Conservation (phyloP, 768 basidiomycete genomes). For the Calvatia gigantea region DNA sequence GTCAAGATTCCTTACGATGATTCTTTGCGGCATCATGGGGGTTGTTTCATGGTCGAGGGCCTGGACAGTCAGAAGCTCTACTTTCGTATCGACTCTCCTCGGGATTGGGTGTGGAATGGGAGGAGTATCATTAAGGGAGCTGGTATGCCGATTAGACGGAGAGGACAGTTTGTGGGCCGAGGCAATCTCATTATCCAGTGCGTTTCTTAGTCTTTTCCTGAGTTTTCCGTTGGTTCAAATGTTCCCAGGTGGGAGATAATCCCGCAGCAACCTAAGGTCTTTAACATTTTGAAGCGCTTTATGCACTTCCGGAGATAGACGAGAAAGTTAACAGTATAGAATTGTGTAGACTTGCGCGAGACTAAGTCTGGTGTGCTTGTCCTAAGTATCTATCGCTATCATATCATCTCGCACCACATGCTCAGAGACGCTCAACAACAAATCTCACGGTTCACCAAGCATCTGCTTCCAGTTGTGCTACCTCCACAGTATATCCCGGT, state of each 20-base stretch:
- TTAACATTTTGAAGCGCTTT: conserved; percentile 28
- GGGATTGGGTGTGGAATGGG: conserved; percentile 47
- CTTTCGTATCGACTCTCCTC: conserved; percentile 50
- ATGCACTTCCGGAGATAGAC: conserved; percentile 16
- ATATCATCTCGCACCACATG: too few species aligned
- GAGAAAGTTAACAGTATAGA: not conserved
- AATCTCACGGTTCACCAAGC: too few species aligned
- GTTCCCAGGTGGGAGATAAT: conserved; percentile 37
- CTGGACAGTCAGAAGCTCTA: conserved; percentile 54
- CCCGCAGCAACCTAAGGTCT: conserved; percentile 25
- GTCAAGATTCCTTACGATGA: conserved; percentile 57
- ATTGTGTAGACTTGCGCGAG: not conserved
- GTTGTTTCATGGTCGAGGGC: conserved; percentile 48
- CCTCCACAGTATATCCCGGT: too few species aligned
- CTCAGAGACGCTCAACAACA: too few species aligned
- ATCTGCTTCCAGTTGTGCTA: too few species aligned
- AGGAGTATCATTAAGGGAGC: conserved; percentile 50
- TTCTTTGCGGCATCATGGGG: conserved; percentile 41
- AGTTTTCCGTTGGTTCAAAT: not conserved
- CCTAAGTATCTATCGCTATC: not conserved
- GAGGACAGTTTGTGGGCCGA: conserved; percentile 47
- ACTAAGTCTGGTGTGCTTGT: not conserved
- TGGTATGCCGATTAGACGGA: conserved; percentile 67
- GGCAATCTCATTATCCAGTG: conserved; percentile 66
- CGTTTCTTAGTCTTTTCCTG: conserved; percentile 19